Evolutionary conservation across 202 grass and related monocot genomes (phyloP).

Genomic region (Dendrocalamus latiflorus): DNA sequence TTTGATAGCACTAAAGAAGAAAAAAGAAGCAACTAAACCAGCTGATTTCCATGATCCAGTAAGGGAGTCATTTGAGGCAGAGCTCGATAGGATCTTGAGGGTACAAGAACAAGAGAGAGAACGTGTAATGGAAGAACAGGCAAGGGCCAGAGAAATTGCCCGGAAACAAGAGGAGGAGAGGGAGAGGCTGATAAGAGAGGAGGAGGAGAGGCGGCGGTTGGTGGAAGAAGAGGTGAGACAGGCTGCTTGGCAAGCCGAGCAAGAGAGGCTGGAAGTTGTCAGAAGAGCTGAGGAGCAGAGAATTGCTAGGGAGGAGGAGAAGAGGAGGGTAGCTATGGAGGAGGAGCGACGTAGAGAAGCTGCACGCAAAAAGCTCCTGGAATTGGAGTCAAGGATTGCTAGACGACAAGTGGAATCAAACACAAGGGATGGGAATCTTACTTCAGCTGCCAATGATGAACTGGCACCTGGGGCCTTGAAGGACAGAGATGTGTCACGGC

Average conservation of each 20-base stretch:
- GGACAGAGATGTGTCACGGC: slow-evolving; percentile 22
- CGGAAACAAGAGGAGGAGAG: slow-evolving; percentile 76
- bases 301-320: no score
- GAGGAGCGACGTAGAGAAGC: no score
- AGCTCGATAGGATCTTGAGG: slow-evolving; percentile 84
- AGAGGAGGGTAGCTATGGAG: no score
- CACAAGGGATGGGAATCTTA: slow-evolving; percentile 24
- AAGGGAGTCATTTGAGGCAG: slow-evolving; percentile 94
- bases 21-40: slow-evolving; percentile 61
- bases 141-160: slow-evolving; percentile 61
- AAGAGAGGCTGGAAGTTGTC: slow-evolving; percentile 71
- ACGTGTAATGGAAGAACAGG: slow-evolving; percentile 68
- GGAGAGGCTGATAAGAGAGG: slow-evolving; percentile 74
- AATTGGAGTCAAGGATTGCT: slow-evolving; percentile 81
- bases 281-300: no score
- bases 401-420: slow-evolving; percentile 53
- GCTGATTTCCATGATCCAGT: slow-evolving; percentile 79
- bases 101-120: slow-evolving; percentile 80
- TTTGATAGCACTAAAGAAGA: slow-evolving; percentile 78
- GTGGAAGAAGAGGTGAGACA: slow-evolving; percentile 72
- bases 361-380: no score
- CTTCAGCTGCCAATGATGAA: slow-evolving; percentile 42
- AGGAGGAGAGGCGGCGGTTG: slow-evolving; percentile 60
- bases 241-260: slow-evolving; percentile 69
- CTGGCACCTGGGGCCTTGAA: slow-evolving; percentile 30